Evolutionary conservation across 2,329 filamentous ascomycete genomes (phyloP).

Genomic region (Aspergillus persii): DNA sequence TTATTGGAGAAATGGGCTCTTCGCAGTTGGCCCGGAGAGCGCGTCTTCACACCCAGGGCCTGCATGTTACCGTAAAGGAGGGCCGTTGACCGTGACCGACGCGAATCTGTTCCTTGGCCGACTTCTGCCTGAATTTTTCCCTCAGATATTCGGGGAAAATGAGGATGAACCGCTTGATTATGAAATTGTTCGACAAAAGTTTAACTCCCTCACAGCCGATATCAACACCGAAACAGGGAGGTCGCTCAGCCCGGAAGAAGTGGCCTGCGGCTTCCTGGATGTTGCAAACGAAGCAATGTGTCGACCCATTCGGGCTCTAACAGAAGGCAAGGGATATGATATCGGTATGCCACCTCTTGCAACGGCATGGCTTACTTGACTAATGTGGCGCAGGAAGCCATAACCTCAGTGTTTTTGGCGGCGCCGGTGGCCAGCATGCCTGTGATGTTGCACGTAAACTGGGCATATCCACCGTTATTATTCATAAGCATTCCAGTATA

Average conservation of each 20-base stretch:
- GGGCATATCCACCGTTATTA: constrained; percentile 41
- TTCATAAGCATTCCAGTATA: constrained; percentile 44
- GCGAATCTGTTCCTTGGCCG: constrained; percentile 84
- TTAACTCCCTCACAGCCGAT: background rate
- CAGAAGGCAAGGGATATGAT: constrained; percentile 6
- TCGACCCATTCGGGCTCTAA: background rate
- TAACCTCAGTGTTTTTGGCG: constrained; percentile 31
- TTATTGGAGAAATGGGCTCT: constrained; percentile 82
- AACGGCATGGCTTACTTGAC: constrained; percentile 14
- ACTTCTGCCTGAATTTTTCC: constrained; percentile 84
- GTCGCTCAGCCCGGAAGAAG: background rate
- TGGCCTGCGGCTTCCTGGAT: background rate
- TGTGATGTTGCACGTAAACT: constrained; percentile 43
- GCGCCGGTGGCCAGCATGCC: constrained; percentile 41
- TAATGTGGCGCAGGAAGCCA: constrained; percentile 12
- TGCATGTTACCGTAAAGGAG: constrained; percentile 86
- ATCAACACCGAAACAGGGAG: background rate
- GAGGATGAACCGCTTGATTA: background rate
- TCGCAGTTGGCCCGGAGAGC: constrained; percentile 86
- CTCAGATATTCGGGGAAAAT: constrained; percentile 67
- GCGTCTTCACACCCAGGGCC: constrained; percentile 87
- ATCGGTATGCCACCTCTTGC: background rate
- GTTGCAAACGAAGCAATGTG: background rate
- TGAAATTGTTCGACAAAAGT: background rate
- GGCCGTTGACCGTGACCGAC: constrained; percentile 88